Evolutionary conservation across 331 rosid species (phyloP).

Genomic region (Rosa hybrid): DNA sequence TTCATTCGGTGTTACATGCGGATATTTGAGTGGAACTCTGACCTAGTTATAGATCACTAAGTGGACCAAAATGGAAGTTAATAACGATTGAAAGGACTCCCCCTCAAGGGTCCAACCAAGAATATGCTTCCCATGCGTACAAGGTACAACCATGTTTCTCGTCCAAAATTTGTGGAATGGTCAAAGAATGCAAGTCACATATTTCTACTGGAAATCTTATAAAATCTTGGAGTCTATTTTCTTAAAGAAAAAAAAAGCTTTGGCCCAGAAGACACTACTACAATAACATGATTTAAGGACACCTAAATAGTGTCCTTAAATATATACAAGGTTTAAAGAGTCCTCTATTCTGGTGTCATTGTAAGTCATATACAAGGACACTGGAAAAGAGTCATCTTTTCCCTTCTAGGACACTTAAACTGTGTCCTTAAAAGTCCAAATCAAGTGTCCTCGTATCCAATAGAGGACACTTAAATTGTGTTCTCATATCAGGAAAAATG

Average conservation of each 20-base stretch:
- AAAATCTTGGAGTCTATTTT: background rate
- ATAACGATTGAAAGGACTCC: background rate
- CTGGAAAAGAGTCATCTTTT: no score
- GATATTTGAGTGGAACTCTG: background rate
- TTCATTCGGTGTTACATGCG: background rate
- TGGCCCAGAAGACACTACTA: background rate
- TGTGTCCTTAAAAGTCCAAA: no score
- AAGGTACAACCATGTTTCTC: background rate
- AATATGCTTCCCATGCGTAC: background rate
- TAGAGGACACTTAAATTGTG: no score
- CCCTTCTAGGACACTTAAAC: no score
- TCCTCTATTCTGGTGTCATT: no score
- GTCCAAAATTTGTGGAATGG: background rate
- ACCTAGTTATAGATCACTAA: background rate
- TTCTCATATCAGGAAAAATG: no score
- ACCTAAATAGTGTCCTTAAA: no score
- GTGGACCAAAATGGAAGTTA: constrained; percentile 1
- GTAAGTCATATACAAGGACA: no score
- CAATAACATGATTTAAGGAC: no score
- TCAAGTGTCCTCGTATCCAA: no score
- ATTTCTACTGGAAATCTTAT: background rate
- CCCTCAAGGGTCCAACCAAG: background rate
- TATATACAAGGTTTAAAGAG: no score
- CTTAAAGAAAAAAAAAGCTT: background rate
- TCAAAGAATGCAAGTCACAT: background rate